A percentile compares a stretch with the other conserved stretches of the same genome.
These are phyloP conservation scores for Talaromyces wortmannii DNA, from an alignment of 495 filamentous ascomycete genomes.

Conservation along the genomic window DNA sequence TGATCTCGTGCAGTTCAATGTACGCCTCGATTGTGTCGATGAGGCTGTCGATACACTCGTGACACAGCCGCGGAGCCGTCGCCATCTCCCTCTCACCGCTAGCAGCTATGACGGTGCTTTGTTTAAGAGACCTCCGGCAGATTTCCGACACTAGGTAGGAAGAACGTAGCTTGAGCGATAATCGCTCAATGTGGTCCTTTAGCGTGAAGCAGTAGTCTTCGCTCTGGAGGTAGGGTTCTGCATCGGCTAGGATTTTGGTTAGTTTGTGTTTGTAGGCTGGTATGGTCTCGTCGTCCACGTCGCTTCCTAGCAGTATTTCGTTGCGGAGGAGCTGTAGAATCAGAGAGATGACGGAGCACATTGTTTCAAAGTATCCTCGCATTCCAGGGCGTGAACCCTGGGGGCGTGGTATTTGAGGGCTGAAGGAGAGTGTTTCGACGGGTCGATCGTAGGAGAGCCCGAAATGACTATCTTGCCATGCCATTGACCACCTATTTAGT, in stretches of 20 bases:
- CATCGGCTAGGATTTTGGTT: constrained; percentile 42
- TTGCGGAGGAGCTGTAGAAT: constrained; percentile 50
- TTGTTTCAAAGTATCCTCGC: constrained; percentile 43
- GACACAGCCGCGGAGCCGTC: constrained; percentile 29
- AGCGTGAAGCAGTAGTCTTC: constrained; percentile 35
- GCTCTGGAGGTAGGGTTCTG: constrained; percentile 45
- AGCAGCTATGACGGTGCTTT: constrained; percentile 23
- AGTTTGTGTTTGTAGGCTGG: constrained; percentile 44
- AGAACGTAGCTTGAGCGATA: constrained; percentile 49
- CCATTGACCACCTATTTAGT: constrained; percentile 45
- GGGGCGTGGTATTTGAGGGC: constrained; percentile 39
- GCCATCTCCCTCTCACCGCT: constrained; percentile 1
- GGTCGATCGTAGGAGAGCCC: constrained; percentile 54
- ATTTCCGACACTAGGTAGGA: constrained; percentile 56
- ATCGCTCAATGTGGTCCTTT: constrained; percentile 47
- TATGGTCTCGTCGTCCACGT: constrained; percentile 36
- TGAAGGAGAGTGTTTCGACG: constrained; percentile 42
- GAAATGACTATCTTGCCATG: constrained; percentile 57
- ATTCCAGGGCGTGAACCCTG: constrained; percentile 32
- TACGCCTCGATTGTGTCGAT: constrained; percentile 40
- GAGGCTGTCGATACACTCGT: constrained; percentile 32
- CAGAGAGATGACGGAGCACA: constrained; percentile 45
- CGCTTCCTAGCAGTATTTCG: constrained; percentile 33
- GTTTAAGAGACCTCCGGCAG: constrained; percentile 50
- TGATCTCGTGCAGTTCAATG: constrained; percentile 38